A percentile compares a stretch with the other conserved stretches of the same genome.
Conservation (phyloP, 345 rosid species). For the Triadica sebifera region DNA sequence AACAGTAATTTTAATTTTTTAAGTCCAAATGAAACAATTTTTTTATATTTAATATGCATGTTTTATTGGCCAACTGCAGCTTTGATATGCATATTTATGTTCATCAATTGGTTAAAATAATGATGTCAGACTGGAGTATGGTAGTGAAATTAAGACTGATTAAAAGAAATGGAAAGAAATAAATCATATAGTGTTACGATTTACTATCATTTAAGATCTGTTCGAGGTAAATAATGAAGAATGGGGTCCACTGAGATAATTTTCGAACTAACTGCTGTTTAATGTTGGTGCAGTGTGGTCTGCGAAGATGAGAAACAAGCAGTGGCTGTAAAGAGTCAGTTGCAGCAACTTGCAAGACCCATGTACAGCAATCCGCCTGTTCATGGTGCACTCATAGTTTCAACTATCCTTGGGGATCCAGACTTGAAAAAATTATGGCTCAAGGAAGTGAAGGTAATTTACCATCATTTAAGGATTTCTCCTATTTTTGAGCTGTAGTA, state of each 20-base stretch:
- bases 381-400: conserved; percentile 82
- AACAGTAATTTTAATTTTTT: not conserved
- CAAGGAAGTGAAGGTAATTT: conserved; percentile 81
- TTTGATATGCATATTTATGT: not conserved
- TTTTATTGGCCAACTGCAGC: not conserved
- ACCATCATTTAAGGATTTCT: not conserved
- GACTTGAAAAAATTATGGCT: conserved; percentile 84
- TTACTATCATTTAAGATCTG: not conserved
- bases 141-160: not conserved
- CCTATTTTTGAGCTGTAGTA: not conserved
- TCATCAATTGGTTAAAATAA: not conserved
- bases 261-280: not conserved
- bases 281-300: conserved; percentile 55
- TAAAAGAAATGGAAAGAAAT: not conserved
- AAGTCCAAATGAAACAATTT: no score
- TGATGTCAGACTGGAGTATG: not conserved
- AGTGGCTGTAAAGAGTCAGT: conserved; percentile 77
- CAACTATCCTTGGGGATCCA: conserved; percentile 73
- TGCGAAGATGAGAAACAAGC: conserved; percentile 87
- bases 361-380: conserved; percentile 98
- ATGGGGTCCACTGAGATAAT: not conserved
- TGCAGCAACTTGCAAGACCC: conserved; percentile 96
- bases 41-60: not conserved
- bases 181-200: not conserved
- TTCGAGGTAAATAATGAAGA: not conserved